A percentile compares a stretch with the other conserved stretches of the same genome.
Evolutionary conservation across 768 basidiomycete species (phyloP).

Genomic region (Collybia nuda): DNA sequence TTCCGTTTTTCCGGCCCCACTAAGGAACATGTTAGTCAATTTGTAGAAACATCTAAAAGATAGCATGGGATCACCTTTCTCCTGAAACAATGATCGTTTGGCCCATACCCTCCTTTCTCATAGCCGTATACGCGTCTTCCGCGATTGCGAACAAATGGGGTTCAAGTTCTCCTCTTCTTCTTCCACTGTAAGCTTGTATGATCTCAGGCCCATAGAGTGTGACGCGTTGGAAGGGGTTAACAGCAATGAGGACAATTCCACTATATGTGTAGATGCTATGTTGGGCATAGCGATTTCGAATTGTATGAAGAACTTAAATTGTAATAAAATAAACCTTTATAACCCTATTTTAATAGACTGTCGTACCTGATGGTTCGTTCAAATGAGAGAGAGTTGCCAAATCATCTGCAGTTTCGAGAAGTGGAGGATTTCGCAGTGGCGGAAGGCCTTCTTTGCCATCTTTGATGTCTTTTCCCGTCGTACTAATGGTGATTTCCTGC

Average conservation of each 20-base stretch:
- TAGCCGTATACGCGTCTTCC: constrained; percentile 97
- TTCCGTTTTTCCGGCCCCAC: constrained; percentile 99
- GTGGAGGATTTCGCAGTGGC: constrained; percentile 93
- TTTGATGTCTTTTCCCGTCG: constrained; percentile 78
- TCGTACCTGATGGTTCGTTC: constrained; percentile 93
- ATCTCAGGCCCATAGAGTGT: constrained; percentile 96
- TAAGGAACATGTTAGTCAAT: constrained; percentile 31
- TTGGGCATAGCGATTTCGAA: constrained; percentile 93
- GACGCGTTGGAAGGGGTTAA: constrained; percentile 98
- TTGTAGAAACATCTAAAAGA: constrained; percentile 5
- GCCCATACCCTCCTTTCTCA: constrained; percentile 90
- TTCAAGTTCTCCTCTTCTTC: constrained; percentile 91
- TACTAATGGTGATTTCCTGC: constrained; percentile 79
- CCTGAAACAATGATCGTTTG: constrained; percentile 99
- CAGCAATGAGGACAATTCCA: constrained; percentile 97
- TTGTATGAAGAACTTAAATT: constrained; percentile 85
- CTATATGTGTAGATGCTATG: constrained; percentile 99
- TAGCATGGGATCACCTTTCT: constrained; percentile 67
- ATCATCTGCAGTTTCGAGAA: constrained; percentile 97
- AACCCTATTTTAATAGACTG: background rate
- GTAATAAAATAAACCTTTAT: constrained; percentile 1
- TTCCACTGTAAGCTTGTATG: constrained; percentile 94
- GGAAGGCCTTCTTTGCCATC: constrained; percentile 81
- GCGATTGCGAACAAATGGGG: constrained; percentile 99
- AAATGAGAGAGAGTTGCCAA: constrained; percentile 96